Percentiles rank a stretch among this genome's conserved stretches.
phyloP scores from a whole-genome alignment of 306 rosid species.

The Mucuna pruriens region DNA sequence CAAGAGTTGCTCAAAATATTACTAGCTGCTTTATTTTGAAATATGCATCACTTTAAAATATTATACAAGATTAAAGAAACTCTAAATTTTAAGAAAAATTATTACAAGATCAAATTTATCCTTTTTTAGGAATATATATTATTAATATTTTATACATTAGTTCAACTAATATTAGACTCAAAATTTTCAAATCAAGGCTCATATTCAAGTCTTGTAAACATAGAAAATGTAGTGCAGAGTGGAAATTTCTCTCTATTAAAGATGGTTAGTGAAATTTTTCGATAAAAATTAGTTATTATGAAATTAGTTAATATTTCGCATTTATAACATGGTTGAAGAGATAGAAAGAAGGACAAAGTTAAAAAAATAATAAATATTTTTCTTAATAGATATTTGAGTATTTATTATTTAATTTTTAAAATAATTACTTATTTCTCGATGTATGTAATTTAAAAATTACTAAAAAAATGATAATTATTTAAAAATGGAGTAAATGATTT shows the following conservation, averaged over 20 bases:
- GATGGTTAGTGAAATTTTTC: too few relatives aligned
- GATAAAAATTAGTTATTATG: too few relatives aligned
- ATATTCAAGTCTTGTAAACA: too few relatives aligned
- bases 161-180: too few relatives aligned
- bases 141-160: neutral
- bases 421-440: neutral
- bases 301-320: too few relatives aligned
- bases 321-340: too few relatives aligned
- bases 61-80: neutral
- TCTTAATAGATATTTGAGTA: too few relatives aligned
- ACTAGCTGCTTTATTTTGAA: neutral
- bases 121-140: neutral
- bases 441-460: neutral
- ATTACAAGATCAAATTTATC: neutral
- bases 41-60: neutral
- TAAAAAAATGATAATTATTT: neutral
- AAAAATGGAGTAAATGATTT: neutral
- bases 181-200: too few relatives aligned
- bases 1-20: slow-evolving; percentile 35
- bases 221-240: too few relatives aligned
- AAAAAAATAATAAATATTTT: neutral
- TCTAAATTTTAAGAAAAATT: neutral
- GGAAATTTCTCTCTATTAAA: too few relatives aligned
- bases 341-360: neutral
- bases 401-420: neutral